Percentiles rank a stretch among this genome's conserved stretches.
Conservation (phyloP, 345 rosid species). For the Anastatica hierochuntica region DNA sequence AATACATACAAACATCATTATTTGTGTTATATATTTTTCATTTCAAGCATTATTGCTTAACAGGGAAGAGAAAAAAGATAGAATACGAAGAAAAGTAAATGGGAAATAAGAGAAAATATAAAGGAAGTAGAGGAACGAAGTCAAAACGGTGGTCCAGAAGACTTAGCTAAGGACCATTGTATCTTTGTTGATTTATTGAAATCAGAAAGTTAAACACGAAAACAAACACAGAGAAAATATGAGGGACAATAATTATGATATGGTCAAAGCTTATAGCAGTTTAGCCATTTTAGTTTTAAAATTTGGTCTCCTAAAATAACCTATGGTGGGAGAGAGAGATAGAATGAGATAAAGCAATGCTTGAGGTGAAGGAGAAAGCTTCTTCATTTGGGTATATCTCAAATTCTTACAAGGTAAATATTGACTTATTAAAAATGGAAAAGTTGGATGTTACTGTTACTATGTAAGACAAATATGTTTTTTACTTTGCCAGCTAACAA, state of each 20-base stretch:
- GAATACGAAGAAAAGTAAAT: constrained; percentile 2
- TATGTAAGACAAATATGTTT: too few species aligned
- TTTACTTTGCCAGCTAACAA: too few species aligned
- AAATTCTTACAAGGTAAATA: constrained; percentile 11
- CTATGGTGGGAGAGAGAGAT: constrained; percentile 4
- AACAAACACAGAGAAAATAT: too few species aligned
- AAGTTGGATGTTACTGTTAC: too few species aligned
- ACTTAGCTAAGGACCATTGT: constrained; percentile 21
- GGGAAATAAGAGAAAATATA: constrained; percentile 3
- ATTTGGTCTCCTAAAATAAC: background rate
- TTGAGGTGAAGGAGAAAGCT: constrained; percentile 13
- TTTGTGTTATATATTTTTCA: background rate
- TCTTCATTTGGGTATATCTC: constrained; percentile 20
- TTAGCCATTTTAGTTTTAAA: constrained; percentile 3
- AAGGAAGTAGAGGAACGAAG: constrained; percentile 16
- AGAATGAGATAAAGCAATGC: background rate
- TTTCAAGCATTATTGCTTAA: background rate
- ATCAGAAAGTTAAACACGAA: constrained; percentile 21
- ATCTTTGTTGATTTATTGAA: constrained; percentile 8
- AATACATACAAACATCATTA: background rate
- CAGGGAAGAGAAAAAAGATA: background rate
- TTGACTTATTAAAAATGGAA: too few species aligned
- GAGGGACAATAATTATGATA: constrained; percentile 17
- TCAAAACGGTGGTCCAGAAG: constrained; percentile 29
- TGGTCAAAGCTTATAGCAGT: constrained; percentile 82